These are phyloP conservation scores for Cucurbita ficifolia DNA, from an alignment of 306 rosid genomes.

Conservation along the genomic window DNA sequence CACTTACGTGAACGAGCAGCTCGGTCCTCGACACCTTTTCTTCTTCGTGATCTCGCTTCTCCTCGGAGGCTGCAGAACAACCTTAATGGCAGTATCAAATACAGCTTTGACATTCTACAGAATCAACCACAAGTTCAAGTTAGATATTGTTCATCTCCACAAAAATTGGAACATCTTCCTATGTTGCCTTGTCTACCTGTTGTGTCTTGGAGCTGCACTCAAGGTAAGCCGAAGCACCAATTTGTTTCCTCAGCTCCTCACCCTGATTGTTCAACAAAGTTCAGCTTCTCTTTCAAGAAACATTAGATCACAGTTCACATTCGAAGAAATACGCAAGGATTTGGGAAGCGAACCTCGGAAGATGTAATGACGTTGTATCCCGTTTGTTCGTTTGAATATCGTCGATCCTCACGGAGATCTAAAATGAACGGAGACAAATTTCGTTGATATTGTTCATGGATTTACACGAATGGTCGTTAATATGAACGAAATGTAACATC, in stretches of 20 bases:
- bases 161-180: neutral
- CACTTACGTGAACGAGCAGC: conserved; percentile 71
- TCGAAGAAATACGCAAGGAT: neutral
- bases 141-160: neutral
- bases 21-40: conserved; percentile 56
- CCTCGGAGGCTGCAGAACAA: conserved; percentile 97
- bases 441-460: neutral
- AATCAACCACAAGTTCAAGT: conserved; percentile 8
- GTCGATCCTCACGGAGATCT: conserved; percentile 87
- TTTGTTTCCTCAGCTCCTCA: conserved; percentile 93
- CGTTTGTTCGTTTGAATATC: conserved; percentile 62
- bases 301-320: neutral
- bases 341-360: conserved; percentile 38
- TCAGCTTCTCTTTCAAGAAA: neutral
- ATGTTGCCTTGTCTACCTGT: conserved; percentile 37
- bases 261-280: conserved; percentile 30
- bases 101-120: conserved; percentile 87
- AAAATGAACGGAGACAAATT: neutral
- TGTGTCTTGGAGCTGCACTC: conserved; percentile 99
- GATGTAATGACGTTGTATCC: conserved; percentile 60
- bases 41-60: conserved; percentile 63
- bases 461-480: neutral
- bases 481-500: neutral
- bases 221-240: conserved; percentile 92
- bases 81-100: conserved; percentile 92